Evolutionary conservation across 1,284 basidiomycete species (phyloP).

Genomic region (Moesziomyces parantarcticus): DNA sequence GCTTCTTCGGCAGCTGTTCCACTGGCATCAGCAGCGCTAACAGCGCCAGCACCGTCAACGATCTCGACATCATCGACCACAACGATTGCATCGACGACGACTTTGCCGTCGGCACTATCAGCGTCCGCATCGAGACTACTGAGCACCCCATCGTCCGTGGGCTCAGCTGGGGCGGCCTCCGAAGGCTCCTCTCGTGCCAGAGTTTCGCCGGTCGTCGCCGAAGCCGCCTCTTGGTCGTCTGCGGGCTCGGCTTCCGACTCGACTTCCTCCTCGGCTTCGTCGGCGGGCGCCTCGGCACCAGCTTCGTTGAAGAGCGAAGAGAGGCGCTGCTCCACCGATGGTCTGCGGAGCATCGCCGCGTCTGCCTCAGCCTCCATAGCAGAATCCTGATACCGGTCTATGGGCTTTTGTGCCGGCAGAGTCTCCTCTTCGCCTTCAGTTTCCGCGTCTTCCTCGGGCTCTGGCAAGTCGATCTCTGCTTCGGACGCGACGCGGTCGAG

Average conservation of each 20-base stretch:
- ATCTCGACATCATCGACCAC: too few relatives aligned
- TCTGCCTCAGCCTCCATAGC: not conserved
- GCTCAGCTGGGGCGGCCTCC: too few relatives aligned
- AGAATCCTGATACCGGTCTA: slow-evolving; percentile 8
- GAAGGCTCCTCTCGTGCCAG: too few relatives aligned
- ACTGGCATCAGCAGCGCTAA: too few relatives aligned
- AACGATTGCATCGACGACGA: too few relatives aligned
- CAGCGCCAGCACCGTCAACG: too few relatives aligned
- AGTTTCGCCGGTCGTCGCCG: too few relatives aligned
- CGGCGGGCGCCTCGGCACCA: not conserved
- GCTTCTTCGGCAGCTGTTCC: not conserved
- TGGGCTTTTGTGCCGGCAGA: slow-evolving; percentile 13
- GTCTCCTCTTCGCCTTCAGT: slow-evolving; percentile 2
- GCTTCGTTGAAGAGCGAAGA: slow-evolving; percentile 19
- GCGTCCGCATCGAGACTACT: too few relatives aligned
- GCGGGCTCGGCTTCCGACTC: not conserved
- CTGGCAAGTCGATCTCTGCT: slow-evolving; percentile 26
- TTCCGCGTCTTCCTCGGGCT: not conserved
- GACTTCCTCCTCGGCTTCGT: not conserved
- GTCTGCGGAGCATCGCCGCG: slow-evolving; percentile 4
- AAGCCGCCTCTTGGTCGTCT: not conserved
- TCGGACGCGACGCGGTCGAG: slow-evolving; percentile 34
- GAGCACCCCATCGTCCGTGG: too few relatives aligned
- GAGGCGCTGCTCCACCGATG: slow-evolving; percentile 25
- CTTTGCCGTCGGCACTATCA: too few relatives aligned